Conservation (phyloP, 768 basidiomycete species). For the Lentinula detonsa region DNA sequence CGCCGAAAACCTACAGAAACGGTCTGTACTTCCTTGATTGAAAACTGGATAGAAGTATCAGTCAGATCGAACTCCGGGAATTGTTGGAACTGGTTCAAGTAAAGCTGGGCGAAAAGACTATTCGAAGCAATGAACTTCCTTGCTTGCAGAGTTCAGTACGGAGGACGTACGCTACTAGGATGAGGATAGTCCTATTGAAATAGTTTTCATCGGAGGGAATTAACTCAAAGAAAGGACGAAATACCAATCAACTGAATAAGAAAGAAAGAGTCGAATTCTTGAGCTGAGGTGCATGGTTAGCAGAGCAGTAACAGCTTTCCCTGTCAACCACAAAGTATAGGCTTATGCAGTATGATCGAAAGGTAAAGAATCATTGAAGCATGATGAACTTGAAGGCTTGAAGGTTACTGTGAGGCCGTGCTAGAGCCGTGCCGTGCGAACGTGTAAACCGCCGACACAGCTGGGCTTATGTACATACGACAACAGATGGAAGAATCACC, state of each 20-base stretch:
- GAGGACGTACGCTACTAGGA: constrained; percentile 1
- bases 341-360: no score
- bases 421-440: no score
- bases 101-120: constrained; percentile 17
- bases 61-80: constrained; percentile 16
- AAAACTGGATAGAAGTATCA: constrained; percentile 16
- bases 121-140: neutral
- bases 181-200: neutral
- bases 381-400: neutral
- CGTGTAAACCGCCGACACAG: no score
- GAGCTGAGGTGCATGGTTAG: neutral
- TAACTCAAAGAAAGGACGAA: neutral
- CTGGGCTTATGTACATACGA: no score
- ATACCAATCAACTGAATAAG: constrained; percentile 3
- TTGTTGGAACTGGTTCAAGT: constrained; percentile 16
- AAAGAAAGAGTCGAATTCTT: neutral
- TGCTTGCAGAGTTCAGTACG: neutral
- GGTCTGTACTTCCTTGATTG: constrained; percentile 7
- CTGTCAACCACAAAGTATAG: no score
- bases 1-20: constrained; percentile 1
- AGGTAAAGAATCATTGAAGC: neutral
- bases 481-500: no score
- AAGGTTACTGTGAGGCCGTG: neutral
- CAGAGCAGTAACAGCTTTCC: neutral
- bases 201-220: neutral